phyloP scores from a whole-genome alignment of 306 rosid genomes.

The Malus domestica region DNA sequence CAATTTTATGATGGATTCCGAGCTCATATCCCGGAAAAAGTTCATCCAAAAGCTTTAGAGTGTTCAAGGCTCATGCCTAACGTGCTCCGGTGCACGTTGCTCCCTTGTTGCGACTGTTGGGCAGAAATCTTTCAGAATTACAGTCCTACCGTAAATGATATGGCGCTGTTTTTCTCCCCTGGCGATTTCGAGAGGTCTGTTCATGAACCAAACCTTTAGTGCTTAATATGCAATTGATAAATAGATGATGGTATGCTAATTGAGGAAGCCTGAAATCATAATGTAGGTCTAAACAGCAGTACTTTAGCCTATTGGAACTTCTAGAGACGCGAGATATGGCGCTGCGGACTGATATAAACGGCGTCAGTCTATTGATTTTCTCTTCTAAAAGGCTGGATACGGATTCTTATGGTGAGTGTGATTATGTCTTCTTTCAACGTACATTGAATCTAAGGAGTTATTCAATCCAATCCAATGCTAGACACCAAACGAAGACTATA shows the following conservation, averaged over 20 bases:
- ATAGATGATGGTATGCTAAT: not conserved
- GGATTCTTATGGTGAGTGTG: not conserved
- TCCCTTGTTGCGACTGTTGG: not conserved
- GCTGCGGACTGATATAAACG: not conserved
- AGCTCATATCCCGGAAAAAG: not conserved
- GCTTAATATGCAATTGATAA: not conserved
- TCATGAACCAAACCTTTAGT: not conserved
- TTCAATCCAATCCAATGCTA: no score
- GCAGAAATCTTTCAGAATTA: not conserved
- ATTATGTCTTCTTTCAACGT: not conserved
- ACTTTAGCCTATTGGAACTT: not conserved
- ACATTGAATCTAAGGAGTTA: no score
- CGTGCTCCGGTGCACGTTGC: not conserved
- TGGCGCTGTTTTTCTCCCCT: not conserved
- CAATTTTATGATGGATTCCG: slow-evolving; percentile 3
- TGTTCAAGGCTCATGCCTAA: slow-evolving; percentile 4
- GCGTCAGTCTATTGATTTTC: not conserved
- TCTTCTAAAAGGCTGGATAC: slow-evolving; percentile 3
- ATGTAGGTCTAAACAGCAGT: slow-evolving; percentile 8
- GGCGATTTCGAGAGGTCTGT: slow-evolving; percentile 2
- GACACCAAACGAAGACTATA: not conserved
- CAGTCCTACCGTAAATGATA: not conserved
- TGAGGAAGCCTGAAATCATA: not conserved
- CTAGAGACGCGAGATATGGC: slow-evolving; percentile 3
- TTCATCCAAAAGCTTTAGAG: not conserved